Conservation (phyloP, 192 early-diverging fungal genomes). For the Coemansia sp. region DNA sequence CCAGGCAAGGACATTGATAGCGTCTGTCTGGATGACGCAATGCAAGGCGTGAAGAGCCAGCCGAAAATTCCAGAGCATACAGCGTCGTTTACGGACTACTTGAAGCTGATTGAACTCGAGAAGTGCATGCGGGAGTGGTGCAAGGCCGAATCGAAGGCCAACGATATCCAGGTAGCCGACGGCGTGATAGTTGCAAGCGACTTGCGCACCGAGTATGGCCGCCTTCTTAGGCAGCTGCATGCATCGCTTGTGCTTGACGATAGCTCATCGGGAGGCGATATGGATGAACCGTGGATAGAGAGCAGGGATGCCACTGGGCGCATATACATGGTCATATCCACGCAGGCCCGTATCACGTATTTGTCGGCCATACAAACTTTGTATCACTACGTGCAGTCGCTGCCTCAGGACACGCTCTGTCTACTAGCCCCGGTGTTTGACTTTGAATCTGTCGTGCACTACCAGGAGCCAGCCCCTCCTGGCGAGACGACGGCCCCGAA, state of each 20-base stretch:
- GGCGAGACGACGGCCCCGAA: background rate
- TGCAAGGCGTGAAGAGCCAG: background rate
- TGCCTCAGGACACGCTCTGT: conserved; percentile 69
- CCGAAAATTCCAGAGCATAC: conserved; percentile 18
- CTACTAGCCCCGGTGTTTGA: conserved; percentile 60
- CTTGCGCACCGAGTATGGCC: conserved; percentile 27
- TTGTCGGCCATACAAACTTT: conserved; percentile 68
- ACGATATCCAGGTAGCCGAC: background rate
- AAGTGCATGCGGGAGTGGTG: conserved; percentile 69
- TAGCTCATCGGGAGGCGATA: conserved; percentile 24
- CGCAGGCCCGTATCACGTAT: conserved; percentile 73
- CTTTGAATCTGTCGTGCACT: conserved; percentile 16
- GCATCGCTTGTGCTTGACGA: conserved; percentile 21
- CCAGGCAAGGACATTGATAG: background rate
- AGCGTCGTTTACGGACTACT: conserved; percentile 42
- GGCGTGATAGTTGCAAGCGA: conserved; percentile 25
- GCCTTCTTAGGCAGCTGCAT: conserved; percentile 18
- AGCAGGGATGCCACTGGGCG: conserved; percentile 45
- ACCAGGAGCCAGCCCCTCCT: background rate
- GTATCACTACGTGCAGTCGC: conserved; percentile 70
- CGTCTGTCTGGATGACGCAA: background rate
- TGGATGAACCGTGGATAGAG: conserved; percentile 45
- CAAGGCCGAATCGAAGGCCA: conserved; percentile 11
- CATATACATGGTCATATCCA: conserved; percentile 63
- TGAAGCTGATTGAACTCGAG: conserved; percentile 57